Evolutionary conservation across 345 rosid species (phyloP).

Genomic region (Excoecaria agallocha): DNA sequence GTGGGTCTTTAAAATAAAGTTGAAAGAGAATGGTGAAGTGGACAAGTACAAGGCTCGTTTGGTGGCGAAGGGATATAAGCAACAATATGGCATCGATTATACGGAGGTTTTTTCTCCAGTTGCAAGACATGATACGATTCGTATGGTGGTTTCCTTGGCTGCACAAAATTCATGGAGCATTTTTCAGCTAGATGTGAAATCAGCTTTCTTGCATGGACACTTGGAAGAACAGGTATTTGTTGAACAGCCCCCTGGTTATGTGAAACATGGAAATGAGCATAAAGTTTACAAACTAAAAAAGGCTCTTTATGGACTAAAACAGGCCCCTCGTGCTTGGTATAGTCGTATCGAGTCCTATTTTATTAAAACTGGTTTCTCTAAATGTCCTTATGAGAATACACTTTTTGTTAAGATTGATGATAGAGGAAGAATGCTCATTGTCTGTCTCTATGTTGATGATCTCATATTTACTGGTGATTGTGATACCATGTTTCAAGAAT

Average conservation of each 20-base stretch:
- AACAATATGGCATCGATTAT: neutral
- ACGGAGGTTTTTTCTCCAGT: neutral
- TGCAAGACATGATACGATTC: neutral
- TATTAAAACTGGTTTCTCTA: too few species aligned
- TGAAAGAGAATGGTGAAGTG: neutral
- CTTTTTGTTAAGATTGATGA: neutral
- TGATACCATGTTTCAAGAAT: neutral
- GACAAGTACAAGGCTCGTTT: neutral
- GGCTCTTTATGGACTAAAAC: too few species aligned
- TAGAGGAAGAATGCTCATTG: neutral
- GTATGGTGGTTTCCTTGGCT: neutral
- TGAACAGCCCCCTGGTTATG: too few species aligned
- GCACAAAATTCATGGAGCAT: neutral
- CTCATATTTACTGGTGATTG: neutral
- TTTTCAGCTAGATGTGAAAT: neutral
- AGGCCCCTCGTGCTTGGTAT: too few species aligned
- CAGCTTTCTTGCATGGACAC: neutral
- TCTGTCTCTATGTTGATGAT: neutral
- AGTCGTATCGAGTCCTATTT: neutral
- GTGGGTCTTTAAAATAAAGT: neutral
- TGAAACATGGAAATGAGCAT: too few species aligned
- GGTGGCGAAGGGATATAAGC: neutral
- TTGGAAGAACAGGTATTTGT: neutral
- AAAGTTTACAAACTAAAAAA: too few species aligned
- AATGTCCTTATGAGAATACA: neutral